Percentiles rank a stretch among this genome's conserved stretches.
Evolutionary conservation across 352 stramenopile genomes (phyloP).

Genomic region (Blastocystis sp.): DNA sequence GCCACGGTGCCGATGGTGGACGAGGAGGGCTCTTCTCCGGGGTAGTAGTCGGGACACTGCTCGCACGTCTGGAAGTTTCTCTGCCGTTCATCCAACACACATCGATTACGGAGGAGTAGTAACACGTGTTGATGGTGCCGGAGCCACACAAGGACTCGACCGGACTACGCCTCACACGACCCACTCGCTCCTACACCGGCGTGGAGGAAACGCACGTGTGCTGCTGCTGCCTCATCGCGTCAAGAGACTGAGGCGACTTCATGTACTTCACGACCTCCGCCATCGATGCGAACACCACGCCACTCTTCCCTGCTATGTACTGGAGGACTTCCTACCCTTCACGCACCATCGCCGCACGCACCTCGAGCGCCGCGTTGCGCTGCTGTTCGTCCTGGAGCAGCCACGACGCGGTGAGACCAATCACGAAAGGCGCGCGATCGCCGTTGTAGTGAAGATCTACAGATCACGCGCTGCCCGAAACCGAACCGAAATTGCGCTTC

Average conservation of each 20-base stretch:
- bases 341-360: not conserved
- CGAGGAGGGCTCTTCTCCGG: conserved; percentile 27
- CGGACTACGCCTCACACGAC: not conserved
- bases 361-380: not conserved
- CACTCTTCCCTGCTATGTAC: conserved; percentile 8
- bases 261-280: conserved; percentile 28
- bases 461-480: not conserved
- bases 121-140: conserved; percentile 53
- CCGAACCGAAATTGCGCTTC: conserved; percentile 48
- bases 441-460: conserved; percentile 60
- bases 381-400: conserved; percentile 26
- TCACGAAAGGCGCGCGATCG: conserved; percentile 42
- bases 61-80: conserved; percentile 62
- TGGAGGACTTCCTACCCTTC: conserved; percentile 7
- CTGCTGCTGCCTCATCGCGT: not conserved
- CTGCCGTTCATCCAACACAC: not conserved
- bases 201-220: conserved; percentile 5
- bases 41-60: conserved; percentile 68
- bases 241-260: conserved; percentile 3
- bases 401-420: conserved; percentile 47
- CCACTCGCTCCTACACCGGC: not conserved
- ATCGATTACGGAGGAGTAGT: conserved; percentile 46
- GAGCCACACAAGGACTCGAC: not conserved
- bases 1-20: conserved; percentile 8
- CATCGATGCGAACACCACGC: conserved; percentile 38